These are phyloP conservation scores for Myriosclerotinia curreyana DNA, from an alignment of 2,329 filamentous ascomycete genomes.

Conservation along the genomic window DNA sequence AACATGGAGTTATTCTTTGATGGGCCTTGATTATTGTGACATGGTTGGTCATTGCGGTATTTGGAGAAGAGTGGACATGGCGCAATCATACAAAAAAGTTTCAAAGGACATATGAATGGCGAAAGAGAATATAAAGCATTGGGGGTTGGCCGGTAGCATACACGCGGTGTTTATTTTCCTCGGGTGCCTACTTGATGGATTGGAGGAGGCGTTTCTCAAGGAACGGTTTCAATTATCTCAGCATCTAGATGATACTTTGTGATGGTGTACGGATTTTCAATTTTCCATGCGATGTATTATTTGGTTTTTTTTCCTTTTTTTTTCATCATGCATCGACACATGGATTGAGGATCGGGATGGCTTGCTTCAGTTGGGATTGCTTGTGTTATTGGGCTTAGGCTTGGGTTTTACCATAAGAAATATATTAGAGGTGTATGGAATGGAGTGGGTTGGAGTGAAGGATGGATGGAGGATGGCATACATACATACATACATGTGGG, in stretches of 20 bases:
- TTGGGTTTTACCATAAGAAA: background rate
- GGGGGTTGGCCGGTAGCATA: constrained; percentile 7
- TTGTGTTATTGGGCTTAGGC: background rate
- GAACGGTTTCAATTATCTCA: background rate
- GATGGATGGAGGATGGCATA: background rate
- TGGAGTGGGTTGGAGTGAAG: background rate
- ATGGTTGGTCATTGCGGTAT: constrained; percentile 1
- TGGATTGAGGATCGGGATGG: constrained; percentile 1
- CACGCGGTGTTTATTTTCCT: background rate
- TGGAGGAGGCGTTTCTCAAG: constrained; percentile 1
- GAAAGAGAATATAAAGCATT: constrained; percentile 5
- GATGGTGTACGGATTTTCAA: background rate
- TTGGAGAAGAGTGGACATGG: background rate
- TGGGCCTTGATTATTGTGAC: constrained; percentile 27
- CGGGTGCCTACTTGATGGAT: background rate
- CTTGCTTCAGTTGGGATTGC: constrained; percentile 1
- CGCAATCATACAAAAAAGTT: constrained; percentile 3
- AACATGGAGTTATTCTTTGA: constrained; percentile 35
- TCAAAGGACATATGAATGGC: background rate
- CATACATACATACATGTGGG: too few relatives aligned
- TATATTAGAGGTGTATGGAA: background rate
- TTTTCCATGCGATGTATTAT: constrained; percentile 4
- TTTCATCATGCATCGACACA: constrained; percentile 7
- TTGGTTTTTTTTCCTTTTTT: background rate
- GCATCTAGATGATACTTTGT: constrained; percentile 2